Evolutionary conservation across 2,329 filamentous ascomycete genomes (phyloP), one percentile per base, ranked within the genome.

Genomic region (Paraconiothyrium sp.): DNA sequence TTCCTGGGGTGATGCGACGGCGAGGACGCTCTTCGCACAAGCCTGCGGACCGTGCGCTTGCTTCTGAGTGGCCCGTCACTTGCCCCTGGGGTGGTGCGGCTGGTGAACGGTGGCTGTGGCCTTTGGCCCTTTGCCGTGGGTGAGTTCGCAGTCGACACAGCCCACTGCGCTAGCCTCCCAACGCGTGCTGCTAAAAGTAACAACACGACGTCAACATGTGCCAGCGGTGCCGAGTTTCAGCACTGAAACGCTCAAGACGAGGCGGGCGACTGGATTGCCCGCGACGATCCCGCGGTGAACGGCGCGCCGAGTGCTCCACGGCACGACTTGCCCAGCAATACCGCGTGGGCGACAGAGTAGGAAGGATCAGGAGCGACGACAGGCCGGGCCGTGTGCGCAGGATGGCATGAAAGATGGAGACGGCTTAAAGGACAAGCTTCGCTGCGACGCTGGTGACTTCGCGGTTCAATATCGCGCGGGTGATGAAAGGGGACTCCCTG

Each of bases 11-110:
- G 44, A 41, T 54, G 35, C 51, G 24, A 43, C 62, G 50, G 43
- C 64, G 64, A 59, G 60, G 65, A 62, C 65, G 63, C 64, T 71
- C 73, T 74, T 66, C 34, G 32, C 50, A 37, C 47, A 51, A 57
- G 66, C 61, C 63, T 47, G 58, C 59, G 57, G 37, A 30, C 47
- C 48, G 48, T 47, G 43, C 57, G 58, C 16, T 4, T 32, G n/a
- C 3, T 10, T 2, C 43, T 49, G 55, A 57, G 35, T 57, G 57
- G 57, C 13, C 24, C 7, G 60, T 62, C 50, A 8, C 24, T 13
- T 10, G 22, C 6, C 46, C 8, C 24, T n/a, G 46, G 30, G 24
- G 4, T 20, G 30, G 20, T 52, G 34, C 35, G 49, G 50, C 50
- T 54, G 27, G 39, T 46, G 34, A 48, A 6, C 20, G 4, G 54